These are phyloP conservation scores for Psilocybe tampanensis DNA, from an alignment of 768 basidiomycete species.

Conservation along the genomic window DNA sequence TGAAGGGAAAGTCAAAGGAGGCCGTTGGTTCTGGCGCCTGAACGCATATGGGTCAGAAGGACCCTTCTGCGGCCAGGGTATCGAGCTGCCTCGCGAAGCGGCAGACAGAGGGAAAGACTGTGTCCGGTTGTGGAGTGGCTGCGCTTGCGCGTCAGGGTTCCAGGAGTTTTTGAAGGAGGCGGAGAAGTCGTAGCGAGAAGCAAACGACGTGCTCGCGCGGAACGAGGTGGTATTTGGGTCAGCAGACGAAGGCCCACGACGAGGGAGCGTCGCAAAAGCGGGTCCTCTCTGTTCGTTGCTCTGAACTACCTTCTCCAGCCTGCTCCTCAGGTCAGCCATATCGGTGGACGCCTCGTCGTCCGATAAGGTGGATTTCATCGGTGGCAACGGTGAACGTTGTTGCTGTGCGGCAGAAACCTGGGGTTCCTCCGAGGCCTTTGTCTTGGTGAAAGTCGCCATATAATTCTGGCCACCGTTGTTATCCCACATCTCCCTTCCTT, in stretches of 20 bases:
- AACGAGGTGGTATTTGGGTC: conserved; percentile 27
- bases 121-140: conserved; percentile 38
- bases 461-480: conserved; percentile 85
- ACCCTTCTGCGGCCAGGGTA: conserved; percentile 40
- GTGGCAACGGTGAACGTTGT: neutral
- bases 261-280: conserved; percentile 10
- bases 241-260: conserved; percentile 11
- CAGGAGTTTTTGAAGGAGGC: conserved; percentile 53
- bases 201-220: conserved; percentile 44
- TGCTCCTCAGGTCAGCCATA: conserved; percentile 61
- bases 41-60: conserved; percentile 18
- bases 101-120: conserved; percentile 46
- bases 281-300: conserved; percentile 28
- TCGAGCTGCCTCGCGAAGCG: conserved; percentile 24
- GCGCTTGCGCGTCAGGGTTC: conserved; percentile 31
- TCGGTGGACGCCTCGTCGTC: conserved; percentile 41
- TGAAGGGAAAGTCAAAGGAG: neutral
- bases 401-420: neutral
- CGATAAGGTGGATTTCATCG: conserved; percentile 26
- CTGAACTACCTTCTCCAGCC: conserved; percentile 66
- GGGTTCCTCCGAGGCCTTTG: conserved; percentile 21
- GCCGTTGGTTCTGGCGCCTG: conserved; percentile 1
- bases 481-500: conserved; percentile 88
- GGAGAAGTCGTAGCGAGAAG: conserved; percentile 61
- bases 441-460: conserved; percentile 62